Percentiles rank a stretch among this genome's conserved stretches.
Conservation (phyloP, 495 filamentous ascomycete species). For the Paragyromitra xinjiangensis region DNA sequence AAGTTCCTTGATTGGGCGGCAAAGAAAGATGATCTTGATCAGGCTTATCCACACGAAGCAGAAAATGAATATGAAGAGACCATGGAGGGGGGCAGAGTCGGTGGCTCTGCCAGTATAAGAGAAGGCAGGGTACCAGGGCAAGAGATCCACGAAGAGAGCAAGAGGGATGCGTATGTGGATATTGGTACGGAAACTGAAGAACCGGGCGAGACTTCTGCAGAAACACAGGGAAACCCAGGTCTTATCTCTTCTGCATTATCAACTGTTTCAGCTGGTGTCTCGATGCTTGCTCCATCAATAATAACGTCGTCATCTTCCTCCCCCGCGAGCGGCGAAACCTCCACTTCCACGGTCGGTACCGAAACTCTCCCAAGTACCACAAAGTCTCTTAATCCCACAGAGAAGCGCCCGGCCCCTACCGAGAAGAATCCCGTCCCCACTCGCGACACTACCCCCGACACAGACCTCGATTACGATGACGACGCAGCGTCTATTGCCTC, state of each 20-base stretch:
- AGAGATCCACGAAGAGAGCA: constrained; percentile 2
- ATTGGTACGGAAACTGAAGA: not conserved
- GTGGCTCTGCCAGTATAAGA: not conserved
- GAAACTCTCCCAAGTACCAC: constrained; percentile 43
- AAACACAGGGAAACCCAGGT: not conserved
- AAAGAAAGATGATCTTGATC: constrained; percentile 13
- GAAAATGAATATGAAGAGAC: constrained; percentile 14
- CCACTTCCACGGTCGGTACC: constrained; percentile 34
- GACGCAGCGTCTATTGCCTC: constrained; percentile 38
- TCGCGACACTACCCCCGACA: not conserved
- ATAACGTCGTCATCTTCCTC: constrained; percentile 20
- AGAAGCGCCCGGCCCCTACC: not conserved
- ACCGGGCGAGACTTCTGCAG: not conserved
- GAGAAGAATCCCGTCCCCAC: no score
- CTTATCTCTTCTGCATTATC: constrained; percentile 23
- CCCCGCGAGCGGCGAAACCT: constrained; percentile 1
- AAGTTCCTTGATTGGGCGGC: constrained; percentile 84
- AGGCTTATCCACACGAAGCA: constrained; percentile 16
- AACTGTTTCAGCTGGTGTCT: constrained; percentile 30
- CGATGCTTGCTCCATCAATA: constrained; percentile 36
- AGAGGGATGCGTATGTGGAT: not conserved
- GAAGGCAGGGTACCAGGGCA: constrained; percentile 20
- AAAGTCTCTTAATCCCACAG: not conserved
- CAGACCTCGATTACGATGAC: not conserved
- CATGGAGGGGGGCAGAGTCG: constrained; percentile 8